Conservation (phyloP, 139 green algal species). For the Ostreobium quekettii region DNA sequence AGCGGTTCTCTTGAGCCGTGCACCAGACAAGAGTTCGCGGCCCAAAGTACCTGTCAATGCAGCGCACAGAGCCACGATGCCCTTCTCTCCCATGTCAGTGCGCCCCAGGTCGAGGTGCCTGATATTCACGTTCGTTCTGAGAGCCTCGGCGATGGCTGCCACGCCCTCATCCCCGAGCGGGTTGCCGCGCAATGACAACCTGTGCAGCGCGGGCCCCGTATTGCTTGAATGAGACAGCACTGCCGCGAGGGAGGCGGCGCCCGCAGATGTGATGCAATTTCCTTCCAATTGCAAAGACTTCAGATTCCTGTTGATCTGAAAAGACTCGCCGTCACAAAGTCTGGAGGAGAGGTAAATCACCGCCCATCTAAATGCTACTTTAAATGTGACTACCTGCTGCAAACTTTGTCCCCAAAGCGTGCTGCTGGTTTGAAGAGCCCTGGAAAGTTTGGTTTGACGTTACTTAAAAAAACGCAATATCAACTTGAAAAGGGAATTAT, state of each 20-base stretch:
- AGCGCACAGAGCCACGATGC: conserved; percentile 27
- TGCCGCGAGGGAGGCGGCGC: conserved; percentile 18
- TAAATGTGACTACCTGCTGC: too few species aligned
- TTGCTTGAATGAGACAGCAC: conserved; percentile 15
- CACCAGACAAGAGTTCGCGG: too few species aligned
- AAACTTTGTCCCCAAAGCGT: too few species aligned
- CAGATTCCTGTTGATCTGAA: conserved; percentile 24
- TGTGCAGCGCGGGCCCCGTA: conserved; percentile 21
- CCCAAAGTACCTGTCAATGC: conserved; percentile 24
- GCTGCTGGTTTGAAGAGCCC: too few species aligned
- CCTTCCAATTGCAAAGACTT: conserved; percentile 32
- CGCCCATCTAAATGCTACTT: too few species aligned
- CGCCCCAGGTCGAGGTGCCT: conserved; percentile 33
- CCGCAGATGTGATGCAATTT: conserved; percentile 32
- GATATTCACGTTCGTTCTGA: conserved; percentile 29
- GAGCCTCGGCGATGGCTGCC: conserved; percentile 28
- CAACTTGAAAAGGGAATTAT: too few species aligned
- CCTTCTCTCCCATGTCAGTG: conserved; percentile 28
- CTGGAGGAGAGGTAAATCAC: background rate
- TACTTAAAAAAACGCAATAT: too few species aligned
- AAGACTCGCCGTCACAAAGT: background rate
- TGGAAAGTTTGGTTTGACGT: too few species aligned
- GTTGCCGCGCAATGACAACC: conserved; percentile 33
- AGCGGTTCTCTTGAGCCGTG: too few species aligned
- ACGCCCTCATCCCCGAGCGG: conserved; percentile 36